Base-by-base conservation (phyloP, 345 rosid genomes). In the Camelina sativa region DNA sequence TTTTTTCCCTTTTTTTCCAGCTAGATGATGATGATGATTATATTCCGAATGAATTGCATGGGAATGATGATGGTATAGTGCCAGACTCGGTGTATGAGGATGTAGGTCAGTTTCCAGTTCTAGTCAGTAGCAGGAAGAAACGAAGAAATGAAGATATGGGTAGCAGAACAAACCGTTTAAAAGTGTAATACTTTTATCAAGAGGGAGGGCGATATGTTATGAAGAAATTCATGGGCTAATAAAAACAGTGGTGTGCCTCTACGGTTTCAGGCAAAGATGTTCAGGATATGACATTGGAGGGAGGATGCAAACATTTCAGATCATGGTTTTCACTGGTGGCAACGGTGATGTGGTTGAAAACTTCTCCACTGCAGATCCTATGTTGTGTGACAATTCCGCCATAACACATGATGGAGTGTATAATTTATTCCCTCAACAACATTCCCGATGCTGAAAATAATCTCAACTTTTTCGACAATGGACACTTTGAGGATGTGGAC, bases 401-500 rank as follows among this genome's bases (percentile, higher is more conserved):
- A 59, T 81, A 25, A 80, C 73, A 19, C 82, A 75, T 25, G 76
- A 77, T 77, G 83, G 72, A 35, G 60, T 80, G 8, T 86, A 80
- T 62, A 32, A 37, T 35, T 28, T 90, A 83, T 83, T 76, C 92
- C 44, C 83, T 87, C 69, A 82, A 79, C 84, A 83, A 79, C 67
- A 73, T 81, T 15, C 77, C 86, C 32, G 70, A 84, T 78, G 65
- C 86, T 38, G 88, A 85, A 47, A 83, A 78, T 65, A 85, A 80
- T 76, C 86, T 90, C 64, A 81, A 76, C 76, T 86, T 87, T 81
- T 85, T 89, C 47, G 71, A 84, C 73, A 80, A 84, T 72, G 86
- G 85, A 44, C 87, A 87, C 76, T 91, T 93, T 80, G 98, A 91
- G 82, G 98, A 93, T 80, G 91, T 93, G 75, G 91, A 93, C 83